These are phyloP conservation scores for Cercophora scortea DNA, from an alignment of 495 filamentous ascomycete genomes.

Conservation along the genomic window DNA sequence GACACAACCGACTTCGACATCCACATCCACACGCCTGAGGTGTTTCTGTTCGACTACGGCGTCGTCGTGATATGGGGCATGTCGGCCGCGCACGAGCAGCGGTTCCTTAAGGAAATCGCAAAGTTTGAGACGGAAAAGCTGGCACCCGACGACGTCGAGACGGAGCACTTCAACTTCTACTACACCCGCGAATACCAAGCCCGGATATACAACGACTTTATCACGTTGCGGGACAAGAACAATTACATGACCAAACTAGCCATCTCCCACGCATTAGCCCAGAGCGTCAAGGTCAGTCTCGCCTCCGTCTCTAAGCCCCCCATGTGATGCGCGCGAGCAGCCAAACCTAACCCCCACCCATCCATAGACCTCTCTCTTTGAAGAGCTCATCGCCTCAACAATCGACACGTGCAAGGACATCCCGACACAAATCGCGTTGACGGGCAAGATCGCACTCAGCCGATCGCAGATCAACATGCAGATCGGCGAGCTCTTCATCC, in stretches of 20 bases:
- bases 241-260: conserved; percentile 98
- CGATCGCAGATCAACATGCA: conserved; percentile 93
- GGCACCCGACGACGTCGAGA: conserved; percentile 77
- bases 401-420: conserved; percentile 85
- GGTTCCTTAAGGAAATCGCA: conserved; percentile 88
- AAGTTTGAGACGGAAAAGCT: conserved; percentile 93
- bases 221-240: conserved; percentile 80
- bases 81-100: conserved; percentile 72
- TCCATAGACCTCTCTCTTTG: conserved; percentile 83
- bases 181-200: conserved; percentile 96
- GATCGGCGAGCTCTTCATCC: conserved; percentile 94
- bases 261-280: conserved; percentile 88
- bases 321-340: neutral
- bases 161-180: conserved; percentile 98
- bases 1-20: conserved; percentile 56
- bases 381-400: conserved; percentile 89
- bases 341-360: neutral
- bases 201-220: conserved; percentile 98
- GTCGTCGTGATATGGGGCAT: conserved; percentile 99
- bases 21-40: conserved; percentile 77
- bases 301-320: neutral
- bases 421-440: conserved; percentile 80
- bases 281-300: conserved; percentile 71
- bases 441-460: conserved; percentile 79
- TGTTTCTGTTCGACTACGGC: conserved; percentile 95